Conservation (phyloP, 768 basidiomycete genomes). For the Butyriboletus loyo region DNA sequence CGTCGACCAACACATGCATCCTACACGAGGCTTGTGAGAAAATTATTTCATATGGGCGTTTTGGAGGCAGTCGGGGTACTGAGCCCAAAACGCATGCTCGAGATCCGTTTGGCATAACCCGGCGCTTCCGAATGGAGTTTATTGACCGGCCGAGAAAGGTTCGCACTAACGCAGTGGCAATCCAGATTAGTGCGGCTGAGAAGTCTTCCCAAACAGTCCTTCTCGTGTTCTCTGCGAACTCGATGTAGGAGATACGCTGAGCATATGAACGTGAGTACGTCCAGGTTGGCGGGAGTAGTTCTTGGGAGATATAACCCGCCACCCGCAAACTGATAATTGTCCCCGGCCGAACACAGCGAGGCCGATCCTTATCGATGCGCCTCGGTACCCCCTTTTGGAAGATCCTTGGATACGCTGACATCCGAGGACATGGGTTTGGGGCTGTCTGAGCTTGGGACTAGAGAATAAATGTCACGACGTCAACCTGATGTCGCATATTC, state of each 20-base stretch:
- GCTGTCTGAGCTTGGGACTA: constrained; percentile 1
- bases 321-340: constrained; percentile 7
- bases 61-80: constrained; percentile 19
- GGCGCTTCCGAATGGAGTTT: constrained; percentile 12
- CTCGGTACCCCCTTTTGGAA: constrained; percentile 21
- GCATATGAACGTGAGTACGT: constrained; percentile 25
- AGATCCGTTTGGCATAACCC: constrained; percentile 18
- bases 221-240: constrained; percentile 5
- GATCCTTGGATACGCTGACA: not conserved
- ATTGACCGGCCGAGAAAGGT: constrained; percentile 18
- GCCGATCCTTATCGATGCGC: constrained; percentile 32
- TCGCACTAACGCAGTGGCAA: constrained; percentile 19
- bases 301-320: constrained; percentile 18
- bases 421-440: constrained; percentile 20
- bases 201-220: constrained; percentile 13
- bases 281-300: not conserved
- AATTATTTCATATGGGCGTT: constrained; percentile 20
- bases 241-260: constrained; percentile 8
- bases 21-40: constrained; percentile 6
- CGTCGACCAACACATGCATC: constrained; percentile 14
- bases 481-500: constrained; percentile 16
- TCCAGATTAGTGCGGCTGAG: constrained; percentile 27
- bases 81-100: constrained; percentile 16
- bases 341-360: constrained; percentile 6
- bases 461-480: constrained; percentile 16